These are phyloP conservation scores for Aegilops sharonensis DNA, from an alignment of 176 grass and related monocot genomes.

Conservation along the genomic window DNA sequence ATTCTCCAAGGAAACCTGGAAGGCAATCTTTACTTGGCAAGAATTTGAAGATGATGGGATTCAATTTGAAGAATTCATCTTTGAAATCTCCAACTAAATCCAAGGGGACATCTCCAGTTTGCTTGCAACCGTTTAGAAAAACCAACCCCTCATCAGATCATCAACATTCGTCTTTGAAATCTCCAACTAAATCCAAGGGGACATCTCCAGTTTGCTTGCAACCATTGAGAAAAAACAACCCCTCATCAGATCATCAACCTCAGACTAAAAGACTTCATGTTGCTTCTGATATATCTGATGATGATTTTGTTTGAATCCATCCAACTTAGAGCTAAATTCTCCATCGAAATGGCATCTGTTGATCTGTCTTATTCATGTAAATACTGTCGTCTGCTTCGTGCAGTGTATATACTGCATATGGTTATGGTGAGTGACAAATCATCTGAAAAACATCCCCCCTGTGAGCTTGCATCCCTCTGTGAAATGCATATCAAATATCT, in stretches of 20 bases:
- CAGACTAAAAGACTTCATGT: constrained; percentile 57
- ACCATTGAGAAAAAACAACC: constrained; percentile 42
- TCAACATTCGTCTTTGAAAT: constrained; percentile 50
- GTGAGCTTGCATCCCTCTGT: not conserved
- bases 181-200: constrained; percentile 38
- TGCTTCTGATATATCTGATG: constrained; percentile 71
- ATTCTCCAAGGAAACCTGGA: constrained; percentile 35
- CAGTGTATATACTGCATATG: constrained; percentile 16
- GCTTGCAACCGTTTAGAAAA: constrained; percentile 48
- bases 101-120: constrained; percentile 39
- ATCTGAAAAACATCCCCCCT: not conserved
- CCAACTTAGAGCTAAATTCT: not conserved
- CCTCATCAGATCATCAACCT: constrained; percentile 50
- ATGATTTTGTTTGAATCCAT: constrained; percentile 76
- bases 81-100: constrained; percentile 37
- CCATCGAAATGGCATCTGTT: constrained; percentile 12
- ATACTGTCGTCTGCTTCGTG: constrained; percentile 19
- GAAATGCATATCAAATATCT: not conserved
- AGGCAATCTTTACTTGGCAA: constrained; percentile 39
- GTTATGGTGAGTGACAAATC: constrained; percentile 7
- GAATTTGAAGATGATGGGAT: constrained; percentile 51
- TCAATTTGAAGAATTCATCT: constrained; percentile 49
- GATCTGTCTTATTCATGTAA: constrained; percentile 26
- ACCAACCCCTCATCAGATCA: constrained; percentile 39
- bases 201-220: constrained; percentile 38